Evolutionary conservation across 2,329 filamentous ascomycete species (phyloP), one percentile per base, ranked within the genome.

Genomic region (Aquanectria penicillioides): DNA sequence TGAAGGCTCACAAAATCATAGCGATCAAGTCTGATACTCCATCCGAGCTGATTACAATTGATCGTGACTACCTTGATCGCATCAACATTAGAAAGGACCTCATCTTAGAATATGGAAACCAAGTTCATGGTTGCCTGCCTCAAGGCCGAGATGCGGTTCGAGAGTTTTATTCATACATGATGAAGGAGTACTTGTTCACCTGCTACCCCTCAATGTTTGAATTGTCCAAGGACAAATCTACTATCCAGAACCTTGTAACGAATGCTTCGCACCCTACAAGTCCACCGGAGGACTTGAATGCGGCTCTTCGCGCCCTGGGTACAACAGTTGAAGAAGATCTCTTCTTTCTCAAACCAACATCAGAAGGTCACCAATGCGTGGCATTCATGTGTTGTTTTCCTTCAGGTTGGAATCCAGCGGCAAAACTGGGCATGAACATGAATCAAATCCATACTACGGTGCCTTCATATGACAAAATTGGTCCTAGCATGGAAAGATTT

Each of bases 251-350:
- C 6, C 15, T 37, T 10, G 31, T 25, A 10, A 49, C 25, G 23
- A 23, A 23, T 2, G 20, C 31, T 10, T 17, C n/a, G 3, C 26
- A 40, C 13, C 34, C 48, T 6, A 41, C 48, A 11, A 7, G n/a
- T 13, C 34, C 48, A 9, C 36, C 48, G 4, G n/a, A 38, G 6
- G 25, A 50, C 6, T 15, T 29, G 5, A 40, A 31, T 10, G 9
- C 26, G 6, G 23, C 34, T 31, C 26, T 51, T 11, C 25, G 48
- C 8, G 26, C 25, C 6, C 67, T 84, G 2, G 81, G 75, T 13
- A 76, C 81, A 63, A 83, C 79, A 0, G 75, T 86, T 3, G 83
- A 85, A 53, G 83, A 86, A 43, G 83, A 86, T 62, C 66, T 85
- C 33, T 82, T 85, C 44, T 69, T 85, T 2, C 71, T 83, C 5